Percentiles rank a stretch among this genome's conserved stretches.
These are phyloP conservation scores for Ceratocystis papillata DNA, from an alignment of 2,329 filamentous ascomycete species.

Conservation along the genomic window DNA sequence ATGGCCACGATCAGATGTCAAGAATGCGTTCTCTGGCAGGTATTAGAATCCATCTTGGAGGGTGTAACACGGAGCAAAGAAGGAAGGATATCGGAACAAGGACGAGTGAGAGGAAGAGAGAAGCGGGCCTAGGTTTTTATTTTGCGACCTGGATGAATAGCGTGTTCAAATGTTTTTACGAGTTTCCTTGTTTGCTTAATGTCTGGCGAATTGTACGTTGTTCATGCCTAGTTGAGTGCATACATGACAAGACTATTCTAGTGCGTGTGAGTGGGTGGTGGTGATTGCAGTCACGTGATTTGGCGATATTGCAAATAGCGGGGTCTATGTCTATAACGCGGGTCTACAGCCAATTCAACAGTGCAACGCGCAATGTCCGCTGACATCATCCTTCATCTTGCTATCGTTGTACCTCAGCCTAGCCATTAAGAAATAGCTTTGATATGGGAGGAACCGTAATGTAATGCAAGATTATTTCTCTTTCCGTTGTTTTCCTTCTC, in stretches of 20 bases:
- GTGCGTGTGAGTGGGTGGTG: neutral
- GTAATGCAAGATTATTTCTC: neutral
- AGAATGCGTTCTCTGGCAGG: constrained; percentile 41
- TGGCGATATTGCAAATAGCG: neutral
- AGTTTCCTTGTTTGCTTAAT: neutral
- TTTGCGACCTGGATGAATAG: neutral
- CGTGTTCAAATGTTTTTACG: neutral
- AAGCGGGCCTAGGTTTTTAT: neutral
- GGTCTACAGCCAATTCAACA: neutral
- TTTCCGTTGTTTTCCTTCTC: neutral
- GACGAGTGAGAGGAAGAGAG: neutral
- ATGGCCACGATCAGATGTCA: constrained; percentile 55
- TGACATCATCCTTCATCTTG: neutral
- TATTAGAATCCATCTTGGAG: neutral
- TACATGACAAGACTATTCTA: no score
- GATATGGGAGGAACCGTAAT: neutral
- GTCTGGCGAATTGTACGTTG: no score
- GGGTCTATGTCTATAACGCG: constrained; percentile 2
- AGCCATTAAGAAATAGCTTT: neutral
- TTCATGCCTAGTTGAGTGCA: no score
- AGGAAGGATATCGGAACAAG: neutral
- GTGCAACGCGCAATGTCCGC: neutral
- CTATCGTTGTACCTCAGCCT: neutral
- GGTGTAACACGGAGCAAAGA: neutral
- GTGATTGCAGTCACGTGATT: neutral